These are phyloP conservation scores for Solanum lignicaule DNA, from an alignment of 257 asterid genomes.

Conservation along the genomic window DNA sequence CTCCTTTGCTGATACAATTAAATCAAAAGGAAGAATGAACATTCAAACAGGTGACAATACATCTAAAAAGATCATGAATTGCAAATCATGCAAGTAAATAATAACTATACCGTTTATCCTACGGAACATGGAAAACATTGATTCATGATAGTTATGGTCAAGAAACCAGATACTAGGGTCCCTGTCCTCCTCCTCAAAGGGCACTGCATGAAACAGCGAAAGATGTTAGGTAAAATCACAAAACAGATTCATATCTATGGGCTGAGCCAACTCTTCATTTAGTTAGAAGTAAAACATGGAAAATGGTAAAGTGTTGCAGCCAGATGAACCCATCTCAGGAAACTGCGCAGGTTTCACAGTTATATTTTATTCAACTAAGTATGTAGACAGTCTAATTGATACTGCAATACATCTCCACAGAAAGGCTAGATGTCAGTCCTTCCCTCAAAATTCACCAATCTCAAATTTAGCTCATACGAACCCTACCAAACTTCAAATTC, in stretches of 20 bases:
- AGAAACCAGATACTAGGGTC: slow-evolving; percentile 96
- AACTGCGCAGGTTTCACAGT: neutral
- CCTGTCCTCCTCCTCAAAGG: slow-evolving; percentile 96
- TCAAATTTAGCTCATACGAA: neutral
- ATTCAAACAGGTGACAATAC: neutral
- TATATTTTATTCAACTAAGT: neutral
- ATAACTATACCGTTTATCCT: slow-evolving; percentile 63
- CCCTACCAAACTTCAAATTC: neutral
- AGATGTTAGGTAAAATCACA: slow-evolving; percentile 1
- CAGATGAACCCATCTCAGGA: neutral
- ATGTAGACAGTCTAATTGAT: neutral
- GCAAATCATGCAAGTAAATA: neutral
- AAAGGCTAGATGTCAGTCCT: neutral
- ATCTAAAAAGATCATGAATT: neutral
- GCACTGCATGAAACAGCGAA: slow-evolving; percentile 42
- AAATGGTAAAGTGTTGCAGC: neutral
- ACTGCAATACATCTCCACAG: neutral
- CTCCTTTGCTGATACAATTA: slow-evolving; percentile 71
- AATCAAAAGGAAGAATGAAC: slow-evolving; percentile 4
- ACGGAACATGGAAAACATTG: slow-evolving; percentile 94
- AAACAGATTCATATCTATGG: neutral
- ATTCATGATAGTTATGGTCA: slow-evolving; percentile 90
- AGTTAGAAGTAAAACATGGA: neutral
- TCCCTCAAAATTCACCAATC: neutral
- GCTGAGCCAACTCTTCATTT: neutral